Base-by-base conservation (phyloP, 2,329 filamentous ascomycete species). In the Sporothrix protearum region DNA sequence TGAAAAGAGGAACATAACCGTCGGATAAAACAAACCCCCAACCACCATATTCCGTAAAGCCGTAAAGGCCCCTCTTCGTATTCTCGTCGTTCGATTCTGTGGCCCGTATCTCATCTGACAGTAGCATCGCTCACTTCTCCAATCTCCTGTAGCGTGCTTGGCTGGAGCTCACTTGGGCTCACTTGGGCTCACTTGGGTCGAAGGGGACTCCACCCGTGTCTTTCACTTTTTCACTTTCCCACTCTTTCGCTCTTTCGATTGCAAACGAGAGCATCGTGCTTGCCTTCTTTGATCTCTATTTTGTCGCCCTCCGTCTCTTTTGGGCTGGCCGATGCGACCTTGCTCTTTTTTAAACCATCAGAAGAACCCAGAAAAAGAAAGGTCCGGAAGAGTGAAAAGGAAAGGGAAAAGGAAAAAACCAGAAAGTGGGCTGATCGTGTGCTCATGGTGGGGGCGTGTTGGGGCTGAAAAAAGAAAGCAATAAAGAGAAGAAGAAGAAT, bases 371-470 rank as follows among this genome's bases (percentile, higher is more conserved):
- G 19, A n/a, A 45, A 19, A 30, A 45, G 10, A 28, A 9, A 30
- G 53, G 10, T 30, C 2, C 10, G 53, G 14, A 12, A 55, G 57
- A 63, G 57, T 39, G 36, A 66, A 61, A 71, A 71, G 61, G 57
- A 63, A 42, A 30, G 12, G 22, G 63, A 51, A 16, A 19, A 22
- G 33, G 19, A 59, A 39, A 22, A 66, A n/a, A 49, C 47, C 7
- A 30, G 33, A 61, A 19, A 61, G 68, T 73, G 69, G 69, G 72
- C 69, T 69, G 67, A 72, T 71, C 67, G 72, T 59, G 57, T 67
- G 57, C 69, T 69, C 42, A 36, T 45, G 39, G 55, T 61, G 55
- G 57, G 71, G 55, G 63, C 33, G 64, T 53, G 53, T 49, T 25
- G 47, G 51, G 25, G 28, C 49, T 12, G 64, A 33, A 19, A 64